Evolutionary conservation across 78 protist species (phyloP).

Genomic region (Thecamonas trahens): DNA sequence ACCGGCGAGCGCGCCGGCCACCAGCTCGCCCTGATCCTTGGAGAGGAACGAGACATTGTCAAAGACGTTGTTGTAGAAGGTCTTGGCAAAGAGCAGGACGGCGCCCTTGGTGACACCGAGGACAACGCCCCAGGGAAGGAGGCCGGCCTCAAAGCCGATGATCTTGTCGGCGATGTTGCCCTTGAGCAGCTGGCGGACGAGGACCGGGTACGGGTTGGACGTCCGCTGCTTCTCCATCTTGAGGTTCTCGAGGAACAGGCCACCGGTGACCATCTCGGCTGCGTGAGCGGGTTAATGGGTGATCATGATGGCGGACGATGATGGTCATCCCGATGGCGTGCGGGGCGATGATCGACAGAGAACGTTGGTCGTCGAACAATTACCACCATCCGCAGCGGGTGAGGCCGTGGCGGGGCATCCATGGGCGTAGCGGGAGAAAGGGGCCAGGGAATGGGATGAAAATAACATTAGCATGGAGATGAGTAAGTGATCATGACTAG

Average conservation of each 20-base stretch:
- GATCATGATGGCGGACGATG: too few species aligned
- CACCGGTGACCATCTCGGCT: slow-evolving; percentile 38
- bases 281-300: too few species aligned
- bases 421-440: too few species aligned
- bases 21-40: not conserved
- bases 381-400: too few species aligned
- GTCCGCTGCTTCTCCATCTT: slow-evolving; percentile 57
- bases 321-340: too few species aligned
- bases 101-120: slow-evolving; percentile 38
- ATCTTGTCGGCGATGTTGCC: too few species aligned
- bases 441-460: too few species aligned
- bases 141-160: slow-evolving; percentile 34
- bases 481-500: too few species aligned
- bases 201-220: slow-evolving; percentile 37
- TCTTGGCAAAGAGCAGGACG: slow-evolving; percentile 5
- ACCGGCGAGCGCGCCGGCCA: not conserved
- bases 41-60: not conserved
- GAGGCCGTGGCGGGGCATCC: too few species aligned
- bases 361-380: too few species aligned
- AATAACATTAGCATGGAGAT: too few species aligned
- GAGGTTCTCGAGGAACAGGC: slow-evolving; percentile 44
- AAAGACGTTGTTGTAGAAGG: not conserved
- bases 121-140: slow-evolving; percentile 38
- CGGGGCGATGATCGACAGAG: too few species aligned
- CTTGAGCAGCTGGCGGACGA: slow-evolving; percentile 6